Conservation (phyloP, 306 rosid species). For the Gastrolobium villosum region DNA sequence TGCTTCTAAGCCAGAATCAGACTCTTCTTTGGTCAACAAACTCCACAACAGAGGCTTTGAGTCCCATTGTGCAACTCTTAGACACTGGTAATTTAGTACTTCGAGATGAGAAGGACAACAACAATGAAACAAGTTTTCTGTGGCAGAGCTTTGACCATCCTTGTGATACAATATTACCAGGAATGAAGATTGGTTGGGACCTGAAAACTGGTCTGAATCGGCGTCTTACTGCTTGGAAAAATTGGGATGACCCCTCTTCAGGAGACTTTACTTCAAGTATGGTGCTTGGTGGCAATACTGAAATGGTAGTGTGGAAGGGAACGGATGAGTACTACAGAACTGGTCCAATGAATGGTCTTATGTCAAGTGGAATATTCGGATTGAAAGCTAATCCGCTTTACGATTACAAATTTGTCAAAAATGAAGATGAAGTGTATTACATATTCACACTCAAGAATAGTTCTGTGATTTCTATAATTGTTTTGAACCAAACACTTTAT, state of each 20-base stretch:
- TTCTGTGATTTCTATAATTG: slow-evolving; percentile 10
- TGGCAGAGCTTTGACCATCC: too few species aligned
- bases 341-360: slow-evolving; percentile 64
- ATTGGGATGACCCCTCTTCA: slow-evolving; percentile 58
- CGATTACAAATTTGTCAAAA: not conserved
- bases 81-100: too few species aligned
- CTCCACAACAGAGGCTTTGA: too few species aligned
- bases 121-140: too few species aligned
- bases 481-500: slow-evolving; percentile 39
- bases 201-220: slow-evolving; percentile 45
- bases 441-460: not conserved
- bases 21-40: too few species aligned
- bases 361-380: slow-evolving; percentile 30
- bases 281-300: slow-evolving; percentile 45
- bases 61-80: too few species aligned
- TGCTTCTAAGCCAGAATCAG: too few species aligned
- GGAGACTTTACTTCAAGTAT: slow-evolving; percentile 48
- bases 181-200: slow-evolving; percentile 58
- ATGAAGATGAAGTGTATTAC: slow-evolving; percentile 30
- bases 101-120: too few species aligned
- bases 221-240: slow-evolving; percentile 62
- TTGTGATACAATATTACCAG: too few species aligned
- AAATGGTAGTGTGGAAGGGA: slow-evolving; percentile 46
- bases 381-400: not conserved
- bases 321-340: slow-evolving; percentile 32